Percentiles rank a stretch among this genome's conserved stretches.
These are phyloP conservation scores for Boletellus ananiceps DNA, from an alignment of 768 basidiomycete genomes.

Conservation along the genomic window DNA sequence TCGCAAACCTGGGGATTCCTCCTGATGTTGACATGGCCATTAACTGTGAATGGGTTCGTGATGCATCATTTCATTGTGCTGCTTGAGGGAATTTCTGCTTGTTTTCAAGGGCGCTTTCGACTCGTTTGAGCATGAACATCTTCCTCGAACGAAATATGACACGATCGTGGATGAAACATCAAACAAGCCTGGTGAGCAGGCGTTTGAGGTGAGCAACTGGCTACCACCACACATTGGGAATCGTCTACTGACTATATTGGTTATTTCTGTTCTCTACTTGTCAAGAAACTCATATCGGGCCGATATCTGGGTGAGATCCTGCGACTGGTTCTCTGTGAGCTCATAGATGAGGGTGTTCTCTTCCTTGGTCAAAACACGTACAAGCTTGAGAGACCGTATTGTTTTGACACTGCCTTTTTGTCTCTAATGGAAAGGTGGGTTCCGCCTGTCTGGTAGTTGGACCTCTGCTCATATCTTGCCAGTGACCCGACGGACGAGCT, in stretches of 20 bases:
- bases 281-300: slow-evolving; percentile 90
- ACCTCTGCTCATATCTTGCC: slow-evolving; percentile 6
- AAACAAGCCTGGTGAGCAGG: slow-evolving; percentile 95
- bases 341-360: slow-evolving; percentile 93
- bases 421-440: slow-evolving; percentile 90
- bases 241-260: not conserved
- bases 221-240: not conserved
- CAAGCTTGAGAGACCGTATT: slow-evolving; percentile 92
- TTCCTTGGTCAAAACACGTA: slow-evolving; percentile 99
- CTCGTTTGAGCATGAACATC: slow-evolving; percentile 89
- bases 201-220: slow-evolving; percentile 65
- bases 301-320: slow-evolving; percentile 96
- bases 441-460: not conserved
- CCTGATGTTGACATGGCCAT: slow-evolving; percentile 77
- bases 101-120: slow-evolving; percentile 85
- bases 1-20: slow-evolving; percentile 67
- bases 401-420: slow-evolving; percentile 94
- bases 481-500: slow-evolving; percentile 96
- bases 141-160: slow-evolving; percentile 95
- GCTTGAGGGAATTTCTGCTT: not conserved
- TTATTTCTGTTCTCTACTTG: not conserved
- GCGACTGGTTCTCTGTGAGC: slow-evolving; percentile 89
- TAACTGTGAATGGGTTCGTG: slow-evolving; percentile 91
- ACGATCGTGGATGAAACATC: slow-evolving; percentile 86
- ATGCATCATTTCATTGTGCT: not conserved